Base-by-base conservation (phyloP, 2,329 filamentous ascomycete species). In the Stenocarpella maydis region DNA sequence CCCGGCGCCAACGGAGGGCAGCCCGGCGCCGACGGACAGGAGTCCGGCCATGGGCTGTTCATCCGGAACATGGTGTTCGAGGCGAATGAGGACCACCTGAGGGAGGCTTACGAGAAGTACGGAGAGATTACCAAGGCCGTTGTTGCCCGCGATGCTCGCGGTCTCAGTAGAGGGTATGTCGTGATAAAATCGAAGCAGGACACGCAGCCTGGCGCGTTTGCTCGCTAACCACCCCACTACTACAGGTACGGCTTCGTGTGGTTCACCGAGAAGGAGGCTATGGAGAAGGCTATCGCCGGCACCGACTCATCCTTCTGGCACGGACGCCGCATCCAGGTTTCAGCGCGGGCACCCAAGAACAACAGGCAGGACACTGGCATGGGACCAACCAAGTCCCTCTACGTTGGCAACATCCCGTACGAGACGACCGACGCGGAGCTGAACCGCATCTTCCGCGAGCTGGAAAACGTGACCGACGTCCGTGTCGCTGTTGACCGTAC, bases 351-450 rank as follows among this genome's bases (percentile, higher is more conserved):
- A 26, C 49, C 65, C 50, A 65, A 45, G 17, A 0, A 26, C 24
- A 21, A 3, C 14, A 34, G 37, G 34, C 8, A 4, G 31, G 21
- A 45, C n/a, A 1, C 4, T 19, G 24, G 21, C 49, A n/a, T 66
- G 9, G 71, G 50, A 28, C 78, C 78, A 19, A 76, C 75, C 17
- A 37, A 39, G n/a, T 74, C 72, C 47, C 75, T 97, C 41, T 97
- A 92, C 83, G 88, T 97, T 74, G 93, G 94, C 74, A 96, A 96
- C 83, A 89, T 97, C 80, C 90, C 92, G 14, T 96, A 92, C 77
- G 92, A 97, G 81, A 91, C 95, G 83, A 92, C 91, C 10, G 94
- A 97, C 77, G 87, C 88, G 66, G 94, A 97, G 76, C 84, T 97
- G 66, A 94, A 95, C 80, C 85, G 89, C 65, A 80, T 97, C 31